phyloP scores from a whole-genome alignment of 225 moss, liverwort and hornwort genomes.

The Polytrichum commune region DNA sequence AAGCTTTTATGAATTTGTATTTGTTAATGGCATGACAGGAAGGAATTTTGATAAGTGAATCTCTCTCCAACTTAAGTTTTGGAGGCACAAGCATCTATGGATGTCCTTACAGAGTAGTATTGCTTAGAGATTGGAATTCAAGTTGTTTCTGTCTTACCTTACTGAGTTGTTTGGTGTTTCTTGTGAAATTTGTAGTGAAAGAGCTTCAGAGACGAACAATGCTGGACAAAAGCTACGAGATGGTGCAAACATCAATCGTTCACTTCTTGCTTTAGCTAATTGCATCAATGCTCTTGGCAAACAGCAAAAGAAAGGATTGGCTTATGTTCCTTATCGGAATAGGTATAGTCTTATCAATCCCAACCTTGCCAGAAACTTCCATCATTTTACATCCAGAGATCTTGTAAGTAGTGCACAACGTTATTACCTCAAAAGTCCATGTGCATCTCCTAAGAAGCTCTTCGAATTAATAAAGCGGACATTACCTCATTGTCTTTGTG shows the following conservation, averaged over 20 bases:
- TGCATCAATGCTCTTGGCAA: slow-evolving; percentile 92
- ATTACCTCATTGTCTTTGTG: no score
- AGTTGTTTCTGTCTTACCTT: background rate
- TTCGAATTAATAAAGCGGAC: no score
- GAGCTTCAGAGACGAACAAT: slow-evolving; percentile 88
- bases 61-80: no score
- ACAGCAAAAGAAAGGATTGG: slow-evolving; percentile 86
- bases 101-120: no score
- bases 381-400: background rate
- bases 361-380: background rate
- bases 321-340: slow-evolving; percentile 87
- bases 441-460: no score
- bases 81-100: no score
- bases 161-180: background rate
- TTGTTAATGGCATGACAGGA: no score
- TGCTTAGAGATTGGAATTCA: background rate
- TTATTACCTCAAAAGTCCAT: no score
- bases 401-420: background rate
- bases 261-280: slow-evolving; percentile 75
- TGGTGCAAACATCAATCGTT: slow-evolving; percentile 83
- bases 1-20: no score
- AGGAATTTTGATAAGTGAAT: no score
- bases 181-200: slow-evolving; percentile 48
- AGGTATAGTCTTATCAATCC: slow-evolving; percentile 27
- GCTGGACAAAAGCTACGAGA: slow-evolving; percentile 81